Conservation (phyloP, 306 rosid genomes). For the Morella rubra region DNA sequence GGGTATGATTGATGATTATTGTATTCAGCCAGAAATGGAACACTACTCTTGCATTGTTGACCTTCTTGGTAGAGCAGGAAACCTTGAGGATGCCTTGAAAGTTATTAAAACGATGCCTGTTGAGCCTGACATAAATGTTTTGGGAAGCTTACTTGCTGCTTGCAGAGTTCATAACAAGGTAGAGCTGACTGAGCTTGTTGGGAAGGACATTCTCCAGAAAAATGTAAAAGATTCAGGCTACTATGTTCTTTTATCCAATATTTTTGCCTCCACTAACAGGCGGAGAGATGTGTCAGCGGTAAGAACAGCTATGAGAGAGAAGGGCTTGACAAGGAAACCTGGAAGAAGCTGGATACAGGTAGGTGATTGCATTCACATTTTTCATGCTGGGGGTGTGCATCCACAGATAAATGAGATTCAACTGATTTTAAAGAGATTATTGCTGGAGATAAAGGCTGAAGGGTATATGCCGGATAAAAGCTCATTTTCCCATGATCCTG, state of each 20-base stretch:
- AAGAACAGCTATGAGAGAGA: slow-evolving; percentile 41
- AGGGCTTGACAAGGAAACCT: slow-evolving; percentile 42
- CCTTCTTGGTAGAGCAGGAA: slow-evolving; percentile 46
- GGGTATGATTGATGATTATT: slow-evolving; percentile 40
- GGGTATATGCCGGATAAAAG: slow-evolving; percentile 19
- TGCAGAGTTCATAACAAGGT: slow-evolving; percentile 44
- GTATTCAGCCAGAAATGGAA: slow-evolving; percentile 41
- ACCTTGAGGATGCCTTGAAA: slow-evolving; percentile 39
- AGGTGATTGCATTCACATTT: slow-evolving; percentile 23
- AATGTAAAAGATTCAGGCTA: slow-evolving; percentile 34
- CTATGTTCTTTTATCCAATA: slow-evolving; percentile 39
- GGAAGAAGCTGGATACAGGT: slow-evolving; percentile 51
- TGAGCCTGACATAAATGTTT: slow-evolving; percentile 41
- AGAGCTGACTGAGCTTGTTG: slow-evolving; percentile 39
- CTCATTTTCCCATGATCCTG: slow-evolving; percentile 3
- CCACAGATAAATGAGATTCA: slow-evolving; percentile 32
- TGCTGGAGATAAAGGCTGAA: slow-evolving; percentile 37
- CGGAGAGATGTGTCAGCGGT: slow-evolving; percentile 50
- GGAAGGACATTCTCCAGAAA: slow-evolving; percentile 23
- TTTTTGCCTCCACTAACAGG: slow-evolving; percentile 38
- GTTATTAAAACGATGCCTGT: slow-evolving; percentile 37
- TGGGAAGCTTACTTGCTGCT: slow-evolving; percentile 46
- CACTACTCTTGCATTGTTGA: slow-evolving; percentile 51
- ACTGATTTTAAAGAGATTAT: slow-evolving; percentile 35
- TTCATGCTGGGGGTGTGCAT: slow-evolving; percentile 40